These are phyloP conservation scores for Gardenia jasminoides DNA, from an alignment of 257 asterid species.

Conservation along the genomic window DNA sequence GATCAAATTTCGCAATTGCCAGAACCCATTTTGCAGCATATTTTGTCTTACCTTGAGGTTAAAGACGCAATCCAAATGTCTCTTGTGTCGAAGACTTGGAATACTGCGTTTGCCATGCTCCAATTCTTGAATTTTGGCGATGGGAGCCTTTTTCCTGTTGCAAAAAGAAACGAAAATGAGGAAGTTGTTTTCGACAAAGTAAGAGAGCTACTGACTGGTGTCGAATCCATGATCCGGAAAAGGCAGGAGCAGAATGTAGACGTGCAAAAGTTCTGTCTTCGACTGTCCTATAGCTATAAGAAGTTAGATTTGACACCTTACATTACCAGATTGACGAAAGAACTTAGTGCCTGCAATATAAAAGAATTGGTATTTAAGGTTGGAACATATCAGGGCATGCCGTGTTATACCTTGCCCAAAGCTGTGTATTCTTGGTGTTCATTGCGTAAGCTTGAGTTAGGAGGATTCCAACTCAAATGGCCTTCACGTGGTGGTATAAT, in stretches of 20 bases:
- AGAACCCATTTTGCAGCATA: constrained; percentile 2
- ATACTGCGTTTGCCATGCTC: not conserved
- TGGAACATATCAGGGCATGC: not conserved
- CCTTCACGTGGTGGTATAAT: constrained; percentile 2
- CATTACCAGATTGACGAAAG: not conserved
- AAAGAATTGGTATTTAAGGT: not conserved
- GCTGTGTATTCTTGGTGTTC: not conserved
- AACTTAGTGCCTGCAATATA: not conserved
- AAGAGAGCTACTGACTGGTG: not conserved
- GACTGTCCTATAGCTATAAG: not conserved
- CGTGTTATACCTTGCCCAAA: not conserved
- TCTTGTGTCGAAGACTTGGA: not conserved
- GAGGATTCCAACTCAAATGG: not conserved
- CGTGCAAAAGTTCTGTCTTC: not conserved
- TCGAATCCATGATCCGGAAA: not conserved
- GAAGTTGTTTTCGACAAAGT: not conserved
- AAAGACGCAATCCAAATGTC: not conserved
- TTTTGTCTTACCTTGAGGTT: not conserved
- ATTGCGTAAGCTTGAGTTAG: not conserved
- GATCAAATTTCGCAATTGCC: constrained; percentile 5
- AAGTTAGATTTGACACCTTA: not conserved
- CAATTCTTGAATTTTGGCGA: not conserved
- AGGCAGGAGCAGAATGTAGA: not conserved
- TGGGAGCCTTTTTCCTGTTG: not conserved
- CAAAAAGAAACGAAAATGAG: not conserved